Evolutionary conservation across 2,329 filamentous ascomycete genomes (phyloP), one percentile per base, ranked within the genome.

Genomic region (Didymella sp.): DNA sequence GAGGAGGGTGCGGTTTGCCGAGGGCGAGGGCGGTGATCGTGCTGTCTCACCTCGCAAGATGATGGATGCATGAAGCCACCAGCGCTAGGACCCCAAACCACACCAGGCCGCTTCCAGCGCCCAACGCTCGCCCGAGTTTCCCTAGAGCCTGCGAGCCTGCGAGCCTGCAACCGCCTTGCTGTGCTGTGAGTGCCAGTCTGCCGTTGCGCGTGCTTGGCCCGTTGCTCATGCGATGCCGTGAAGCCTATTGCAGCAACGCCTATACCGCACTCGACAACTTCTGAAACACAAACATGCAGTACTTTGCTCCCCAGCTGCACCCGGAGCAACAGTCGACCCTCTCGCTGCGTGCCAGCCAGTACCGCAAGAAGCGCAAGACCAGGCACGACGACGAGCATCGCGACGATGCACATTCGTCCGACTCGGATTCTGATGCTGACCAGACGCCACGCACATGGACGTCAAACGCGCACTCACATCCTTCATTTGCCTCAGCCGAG

Each of bases 301-400:
- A 65, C 63, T 75, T 75, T 67, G 70, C 69, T 49, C 58, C 67
- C 38, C 72, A 70, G 49, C 64, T 71, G 55, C 69, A 59, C 50
- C 58, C 66, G 21, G 54, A 64, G 33, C 71, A 69, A 51, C 63
- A 71, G 52, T 62, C 63, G n/a, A 61, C 64, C 15, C 66, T 60
- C 51, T 73, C 73, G 38, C 64, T 76, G 62, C 73, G 75, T 48
- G 70, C 71, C 15, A 58, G 54, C 63, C 70, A 72, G 54, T 72
- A 73, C 60, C 64, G 59, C 41, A 63, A 41, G 21, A 55, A 59
- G 37, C 63, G 58, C 51, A 72, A 68, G 57, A 59, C 61, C 53
- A 70, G 53, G 49, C 68, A 63, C 56, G 61, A 64, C 51, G 60
- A 69, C 28, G 63, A 64, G 21, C 45, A 25, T n/a, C n/a, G n/a